A percentile compares a stretch with the other conserved stretches of the same genome.
Evolutionary conservation across 331 rosid species (phyloP).

Genomic region (Malus hybrid): DNA sequence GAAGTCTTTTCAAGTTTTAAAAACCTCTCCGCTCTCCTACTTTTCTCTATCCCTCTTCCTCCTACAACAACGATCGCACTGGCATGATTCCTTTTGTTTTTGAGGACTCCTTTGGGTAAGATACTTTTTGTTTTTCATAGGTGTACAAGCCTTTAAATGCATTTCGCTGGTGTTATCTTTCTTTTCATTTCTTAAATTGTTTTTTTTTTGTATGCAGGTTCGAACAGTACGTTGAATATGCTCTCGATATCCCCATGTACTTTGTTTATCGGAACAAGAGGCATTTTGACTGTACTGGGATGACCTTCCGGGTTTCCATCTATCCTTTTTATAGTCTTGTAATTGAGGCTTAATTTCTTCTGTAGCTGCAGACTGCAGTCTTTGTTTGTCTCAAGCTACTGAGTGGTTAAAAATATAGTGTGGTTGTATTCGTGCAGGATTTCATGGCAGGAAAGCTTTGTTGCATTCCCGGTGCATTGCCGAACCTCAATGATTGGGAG

Average conservation of each 20-base stretch:
- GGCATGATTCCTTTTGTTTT: slow-evolving; percentile 99
- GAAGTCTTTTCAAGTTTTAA: neutral
- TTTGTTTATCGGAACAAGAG: slow-evolving; percentile 72
- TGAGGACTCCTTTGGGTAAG: slow-evolving; percentile 78
- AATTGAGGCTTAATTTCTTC: slow-evolving; percentile 17
- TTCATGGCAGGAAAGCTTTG: slow-evolving; percentile 86
- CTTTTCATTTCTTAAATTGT: no score
- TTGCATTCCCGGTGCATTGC: slow-evolving; percentile 76
- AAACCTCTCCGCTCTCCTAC: neutral
- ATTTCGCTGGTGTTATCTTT: no score
- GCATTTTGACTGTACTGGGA: slow-evolving; percentile 82
- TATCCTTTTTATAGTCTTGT: slow-evolving; percentile 38
- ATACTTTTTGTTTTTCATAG: no score
- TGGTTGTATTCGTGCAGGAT: slow-evolving; percentile 47
- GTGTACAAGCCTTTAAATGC: no score
- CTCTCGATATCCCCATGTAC: slow-evolving; percentile 97
- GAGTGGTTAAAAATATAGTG: slow-evolving; percentile 6
- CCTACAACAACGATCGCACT: slow-evolving; percentile 40
- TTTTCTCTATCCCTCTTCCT: no score
- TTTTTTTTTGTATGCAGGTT: slow-evolving; percentile 44
- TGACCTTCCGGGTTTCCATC: slow-evolving; percentile 86
- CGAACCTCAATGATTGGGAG: slow-evolving; percentile 88
- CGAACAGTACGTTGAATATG: slow-evolving; percentile 90
- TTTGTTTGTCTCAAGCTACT: slow-evolving; percentile 1
- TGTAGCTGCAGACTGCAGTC: slow-evolving; percentile 1